These are phyloP conservation scores for Tolypocladium tropicale DNA, from an alignment of 2,329 filamentous ascomycete genomes.

Conservation along the genomic window DNA sequence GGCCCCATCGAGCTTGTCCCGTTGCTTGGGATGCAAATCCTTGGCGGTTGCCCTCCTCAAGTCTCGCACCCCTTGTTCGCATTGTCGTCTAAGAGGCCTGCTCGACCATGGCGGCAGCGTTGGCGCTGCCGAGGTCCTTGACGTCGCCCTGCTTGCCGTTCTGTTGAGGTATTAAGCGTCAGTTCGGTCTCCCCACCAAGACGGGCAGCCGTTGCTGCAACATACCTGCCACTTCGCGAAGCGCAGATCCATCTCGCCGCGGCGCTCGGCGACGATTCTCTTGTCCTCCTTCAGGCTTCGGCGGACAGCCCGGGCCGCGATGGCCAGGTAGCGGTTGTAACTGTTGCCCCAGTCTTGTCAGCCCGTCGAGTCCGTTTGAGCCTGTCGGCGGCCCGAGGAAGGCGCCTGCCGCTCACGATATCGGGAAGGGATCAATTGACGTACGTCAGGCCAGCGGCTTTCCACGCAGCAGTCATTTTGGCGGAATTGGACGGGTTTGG, in stretches of 20 bases:
- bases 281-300: conserved; percentile 94
- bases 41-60: conserved; percentile 1
- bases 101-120: conserved; percentile 29
- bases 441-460: conserved; percentile 93
- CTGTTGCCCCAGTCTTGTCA: conserved; percentile 40
- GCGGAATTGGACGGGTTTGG: conserved; percentile 25
- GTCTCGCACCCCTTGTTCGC: not conserved
- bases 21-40: conserved; percentile 7
- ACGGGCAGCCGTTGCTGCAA: not conserved
- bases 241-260: conserved; percentile 79
- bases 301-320: conserved; percentile 90
- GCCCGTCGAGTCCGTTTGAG: conserved; percentile 13
- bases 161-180: conserved; percentile 41
- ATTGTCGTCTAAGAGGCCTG: conserved; percentile 18
- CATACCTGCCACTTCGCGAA: conserved; percentile 91
- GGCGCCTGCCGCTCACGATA: not conserved
- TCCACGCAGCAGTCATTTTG: conserved; percentile 97
- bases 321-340: conserved; percentile 99
- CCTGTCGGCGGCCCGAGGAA: not conserved
- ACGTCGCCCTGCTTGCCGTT: conserved; percentile 91
- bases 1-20: conserved; percentile 10
- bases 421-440: conserved; percentile 29
- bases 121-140: conserved; percentile 58
- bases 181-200: conserved; percentile 5
- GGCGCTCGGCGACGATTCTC: conserved; percentile 76